These are phyloP conservation scores for Coniophora puteana DNA, from an alignment of 1,284 basidiomycete genomes.

Conservation along the genomic window DNA sequence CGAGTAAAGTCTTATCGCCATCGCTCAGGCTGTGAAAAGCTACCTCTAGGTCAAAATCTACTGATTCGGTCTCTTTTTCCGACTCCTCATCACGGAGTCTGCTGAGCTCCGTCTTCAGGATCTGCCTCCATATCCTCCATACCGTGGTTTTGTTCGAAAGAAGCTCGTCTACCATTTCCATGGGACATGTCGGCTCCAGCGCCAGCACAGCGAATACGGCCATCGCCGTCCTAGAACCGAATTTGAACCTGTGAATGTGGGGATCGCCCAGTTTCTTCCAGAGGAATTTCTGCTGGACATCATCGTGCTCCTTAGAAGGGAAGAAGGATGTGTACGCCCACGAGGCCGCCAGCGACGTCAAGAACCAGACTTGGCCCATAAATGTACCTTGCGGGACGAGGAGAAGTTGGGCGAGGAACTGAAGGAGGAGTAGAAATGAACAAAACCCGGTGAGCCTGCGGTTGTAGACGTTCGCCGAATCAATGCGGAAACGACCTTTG, in stretches of 20 bases:
- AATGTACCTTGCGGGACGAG: constrained; percentile 12
- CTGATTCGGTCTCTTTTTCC: too few relatives aligned
- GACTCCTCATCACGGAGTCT: too few relatives aligned
- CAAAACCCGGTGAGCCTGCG: constrained; percentile 5
- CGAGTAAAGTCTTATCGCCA: constrained; percentile 16
- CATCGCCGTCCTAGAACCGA: constrained; percentile 13
- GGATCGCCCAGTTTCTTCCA: constrained; percentile 9
- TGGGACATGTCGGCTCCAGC: not conserved
- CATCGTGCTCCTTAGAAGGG: constrained; percentile 11
- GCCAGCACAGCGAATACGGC: constrained; percentile 10
- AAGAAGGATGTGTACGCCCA: constrained; percentile 14
- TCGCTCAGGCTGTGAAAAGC: too few relatives aligned
- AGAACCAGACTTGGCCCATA: constrained; percentile 14
- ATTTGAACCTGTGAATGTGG: constrained; percentile 8
- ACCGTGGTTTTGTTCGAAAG: not conserved
- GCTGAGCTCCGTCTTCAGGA: too few relatives aligned
- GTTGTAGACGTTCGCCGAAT: constrained; percentile 8
- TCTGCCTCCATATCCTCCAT: not conserved
- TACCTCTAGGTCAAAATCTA: too few relatives aligned
- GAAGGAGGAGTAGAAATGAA: constrained; percentile 5
- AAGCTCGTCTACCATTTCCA: not conserved
- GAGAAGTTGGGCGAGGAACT: constrained; percentile 10
- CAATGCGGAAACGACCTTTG: constrained; percentile 3
- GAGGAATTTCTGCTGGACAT: constrained; percentile 9
- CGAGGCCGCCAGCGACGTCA: constrained; percentile 10